phyloP scores from a whole-genome alignment of 1,284 basidiomycete genomes.

The Fomitopsis pinicola region DNA sequence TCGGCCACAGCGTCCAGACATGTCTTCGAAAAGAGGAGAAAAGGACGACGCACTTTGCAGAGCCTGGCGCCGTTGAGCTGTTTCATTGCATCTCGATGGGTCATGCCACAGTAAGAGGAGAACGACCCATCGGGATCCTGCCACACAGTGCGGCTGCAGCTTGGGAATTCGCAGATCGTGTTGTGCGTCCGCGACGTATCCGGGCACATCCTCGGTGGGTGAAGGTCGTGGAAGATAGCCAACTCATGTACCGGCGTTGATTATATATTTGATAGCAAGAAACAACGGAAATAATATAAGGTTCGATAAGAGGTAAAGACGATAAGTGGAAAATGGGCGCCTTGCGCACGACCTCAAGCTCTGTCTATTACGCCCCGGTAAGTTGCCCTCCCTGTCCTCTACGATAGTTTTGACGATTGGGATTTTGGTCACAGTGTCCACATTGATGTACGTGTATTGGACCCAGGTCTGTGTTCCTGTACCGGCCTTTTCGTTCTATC shows the following conservation, averaged over 20 bases:
- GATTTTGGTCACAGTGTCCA: too few relatives aligned
- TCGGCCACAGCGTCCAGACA: neutral
- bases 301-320: too few relatives aligned
- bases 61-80: neutral
- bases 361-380: too few relatives aligned
- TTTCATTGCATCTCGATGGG: neutral
- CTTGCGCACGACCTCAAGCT: too few relatives aligned
- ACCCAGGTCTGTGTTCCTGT: too few relatives aligned
- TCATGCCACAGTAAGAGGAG: conserved; percentile 1
- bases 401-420: too few relatives aligned
- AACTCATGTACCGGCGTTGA: neutral
- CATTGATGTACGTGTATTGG: too few relatives aligned
- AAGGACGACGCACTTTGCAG: neutral
- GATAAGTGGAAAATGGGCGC: too few relatives aligned
- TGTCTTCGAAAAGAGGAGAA: neutral
- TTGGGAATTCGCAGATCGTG: neutral
- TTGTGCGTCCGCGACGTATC: neutral
- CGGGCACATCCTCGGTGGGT: neutral
- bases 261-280: neutral
- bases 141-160: neutral
- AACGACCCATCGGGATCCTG: conserved; percentile 2
- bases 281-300: too few relatives aligned
- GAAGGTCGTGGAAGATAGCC: neutral
- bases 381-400: too few relatives aligned
- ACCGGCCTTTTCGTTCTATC: too few relatives aligned